phyloP scores from a whole-genome alignment of 2,329 filamentous ascomycete species.

The Diplodia intermedia region DNA sequence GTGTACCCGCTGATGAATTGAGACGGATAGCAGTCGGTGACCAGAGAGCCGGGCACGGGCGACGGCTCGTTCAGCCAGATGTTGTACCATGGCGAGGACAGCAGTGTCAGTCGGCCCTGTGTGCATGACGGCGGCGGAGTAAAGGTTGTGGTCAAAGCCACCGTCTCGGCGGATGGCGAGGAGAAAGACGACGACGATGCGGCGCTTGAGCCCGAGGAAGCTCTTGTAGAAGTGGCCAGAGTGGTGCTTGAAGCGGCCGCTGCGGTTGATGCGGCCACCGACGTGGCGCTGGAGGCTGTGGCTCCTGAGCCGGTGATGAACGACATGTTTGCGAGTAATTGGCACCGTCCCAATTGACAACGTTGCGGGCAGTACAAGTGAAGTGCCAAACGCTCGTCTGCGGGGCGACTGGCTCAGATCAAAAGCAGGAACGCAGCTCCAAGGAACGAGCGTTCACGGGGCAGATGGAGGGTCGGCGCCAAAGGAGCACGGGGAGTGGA shows the following conservation, averaged over 20 bases:
- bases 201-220: not conserved
- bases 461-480: not conserved
- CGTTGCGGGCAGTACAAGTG: not conserved
- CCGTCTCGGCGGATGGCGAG: not conserved
- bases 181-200: constrained; percentile 2
- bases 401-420: constrained; percentile 5
- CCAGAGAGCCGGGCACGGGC: constrained; percentile 36
- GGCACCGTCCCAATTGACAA: not conserved
- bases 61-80: constrained; percentile 42
- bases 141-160: constrained; percentile 40
- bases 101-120: constrained; percentile 38
- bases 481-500: not conserved
- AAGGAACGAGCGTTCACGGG: not conserved
- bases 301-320: not conserved
- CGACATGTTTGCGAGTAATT: constrained; percentile 6
- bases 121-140: constrained; percentile 40
- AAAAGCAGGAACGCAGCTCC: not conserved
- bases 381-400: not conserved
- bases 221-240: constrained; percentile 10
- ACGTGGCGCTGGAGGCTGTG: not conserved
- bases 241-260: constrained; percentile 6
- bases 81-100: constrained; percentile 38
- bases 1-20: constrained; percentile 40
- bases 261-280: not conserved
- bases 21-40: constrained; percentile 39